These are phyloP conservation scores for Pseudocercospora fuligena DNA, from an alignment of 2,329 filamentous ascomycete genomes.

Conservation along the genomic window DNA sequence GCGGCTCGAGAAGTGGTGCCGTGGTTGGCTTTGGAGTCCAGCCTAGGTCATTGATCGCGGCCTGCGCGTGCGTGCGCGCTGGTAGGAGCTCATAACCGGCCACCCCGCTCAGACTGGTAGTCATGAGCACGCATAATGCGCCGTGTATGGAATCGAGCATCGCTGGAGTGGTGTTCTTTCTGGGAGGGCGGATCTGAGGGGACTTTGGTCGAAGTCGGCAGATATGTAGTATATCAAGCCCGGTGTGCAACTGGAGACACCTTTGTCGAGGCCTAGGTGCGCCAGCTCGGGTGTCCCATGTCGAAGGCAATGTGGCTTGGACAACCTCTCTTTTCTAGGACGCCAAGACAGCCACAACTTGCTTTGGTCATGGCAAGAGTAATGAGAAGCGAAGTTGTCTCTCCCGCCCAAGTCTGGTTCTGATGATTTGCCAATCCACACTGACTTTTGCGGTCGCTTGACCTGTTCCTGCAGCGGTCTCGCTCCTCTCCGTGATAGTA, in stretches of 20 bases:
- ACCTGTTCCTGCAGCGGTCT: not conserved
- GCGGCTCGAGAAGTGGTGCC: not conserved
- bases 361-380: not conserved
- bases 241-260: too few species aligned
- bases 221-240: not conserved
- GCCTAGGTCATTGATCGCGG: not conserved
- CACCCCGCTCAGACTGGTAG: not conserved
- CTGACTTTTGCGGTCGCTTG: too few species aligned
- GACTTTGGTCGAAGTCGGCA: not conserved
- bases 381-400: not conserved
- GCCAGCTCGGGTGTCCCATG: not conserved
- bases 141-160: not conserved
- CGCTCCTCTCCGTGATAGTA: not conserved
- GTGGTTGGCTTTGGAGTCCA: conserved; percentile 8
- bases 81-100: not conserved
- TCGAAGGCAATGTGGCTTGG: not conserved
- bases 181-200: not conserved
- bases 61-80: not conserved
- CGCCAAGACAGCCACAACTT: not conserved
- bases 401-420: too few species aligned
- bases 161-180: not conserved
- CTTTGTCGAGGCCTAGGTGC: not conserved
- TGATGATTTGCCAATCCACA: too few species aligned
- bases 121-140: not conserved
- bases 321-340: not conserved